Conservation (phyloP, 768 basidiomycete genomes). For the Lactarius pseudohatsudake region DNA sequence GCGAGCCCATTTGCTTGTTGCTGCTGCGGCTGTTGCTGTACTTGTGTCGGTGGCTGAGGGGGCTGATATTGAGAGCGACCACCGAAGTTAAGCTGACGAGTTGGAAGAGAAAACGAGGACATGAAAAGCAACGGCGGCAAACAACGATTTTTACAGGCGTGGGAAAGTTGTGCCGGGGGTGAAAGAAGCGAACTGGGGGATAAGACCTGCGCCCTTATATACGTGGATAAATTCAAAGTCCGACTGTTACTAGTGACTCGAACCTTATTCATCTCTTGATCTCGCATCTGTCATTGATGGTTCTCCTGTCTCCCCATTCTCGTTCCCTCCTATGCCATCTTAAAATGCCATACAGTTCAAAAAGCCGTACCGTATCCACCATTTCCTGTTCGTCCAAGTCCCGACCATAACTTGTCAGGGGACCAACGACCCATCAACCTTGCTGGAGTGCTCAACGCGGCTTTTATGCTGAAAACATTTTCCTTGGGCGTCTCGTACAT, state of each 20-base stretch:
- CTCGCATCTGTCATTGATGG: constrained; percentile 24
- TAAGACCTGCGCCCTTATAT: constrained; percentile 20
- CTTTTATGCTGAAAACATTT: neutral
- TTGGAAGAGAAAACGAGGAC: constrained; percentile 64
- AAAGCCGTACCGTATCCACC: neutral
- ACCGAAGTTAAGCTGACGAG: constrained; percentile 77
- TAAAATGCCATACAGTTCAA: neutral
- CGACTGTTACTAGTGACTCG: constrained; percentile 12
- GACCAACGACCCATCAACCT: neutral
- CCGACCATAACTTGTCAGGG: no score
- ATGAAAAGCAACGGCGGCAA: constrained; percentile 32
- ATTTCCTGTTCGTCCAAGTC: neutral
- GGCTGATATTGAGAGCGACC: constrained; percentile 53
- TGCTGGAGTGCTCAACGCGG: neutral
- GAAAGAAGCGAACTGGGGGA: neutral
- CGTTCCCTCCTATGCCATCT: neutral
- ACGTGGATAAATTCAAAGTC: constrained; percentile 24
- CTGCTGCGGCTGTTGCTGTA: constrained; percentile 41
- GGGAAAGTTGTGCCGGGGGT: constrained; percentile 28
- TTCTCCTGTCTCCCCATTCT: neutral
- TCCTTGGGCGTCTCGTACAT: constrained; percentile 1
- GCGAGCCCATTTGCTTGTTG: constrained; percentile 55
- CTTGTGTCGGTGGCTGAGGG: constrained; percentile 41
- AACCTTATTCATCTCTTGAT: constrained; percentile 31
- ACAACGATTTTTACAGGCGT: constrained; percentile 27